phyloP scores from a whole-genome alignment of 352 stramenopile species.

The Elongisporangium undulatum region DNA sequence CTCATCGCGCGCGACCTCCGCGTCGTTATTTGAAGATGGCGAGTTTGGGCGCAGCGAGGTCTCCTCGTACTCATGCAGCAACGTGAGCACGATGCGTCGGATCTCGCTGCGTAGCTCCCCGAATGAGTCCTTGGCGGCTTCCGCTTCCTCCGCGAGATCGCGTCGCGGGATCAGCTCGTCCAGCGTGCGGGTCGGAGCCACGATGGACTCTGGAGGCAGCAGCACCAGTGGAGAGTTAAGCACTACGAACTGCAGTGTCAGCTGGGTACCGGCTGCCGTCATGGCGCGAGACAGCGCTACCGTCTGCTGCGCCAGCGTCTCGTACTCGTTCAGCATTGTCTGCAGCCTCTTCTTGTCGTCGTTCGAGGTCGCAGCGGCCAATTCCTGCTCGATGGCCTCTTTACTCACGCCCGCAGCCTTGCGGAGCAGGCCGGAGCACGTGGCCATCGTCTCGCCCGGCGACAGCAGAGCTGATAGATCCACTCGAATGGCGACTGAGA shows the following conservation, averaged over 20 bases:
- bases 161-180: conserved; percentile 48
- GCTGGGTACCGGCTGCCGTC: conserved; percentile 15
- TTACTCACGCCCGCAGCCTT: conserved; percentile 25
- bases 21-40: not conserved
- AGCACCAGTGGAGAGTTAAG: conserved; percentile 30
- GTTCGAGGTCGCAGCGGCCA: conserved; percentile 34
- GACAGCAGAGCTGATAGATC: conserved; percentile 28
- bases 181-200: conserved; percentile 24
- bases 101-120: conserved; percentile 54
- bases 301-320: conserved; percentile 25
- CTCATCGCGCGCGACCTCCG: conserved; percentile 37
- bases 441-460: conserved; percentile 22
- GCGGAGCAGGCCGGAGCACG: conserved; percentile 9
- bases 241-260: conserved; percentile 28
- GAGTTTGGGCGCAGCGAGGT: conserved; percentile 4
- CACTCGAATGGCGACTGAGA: conserved; percentile 28
- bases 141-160: conserved; percentile 37
- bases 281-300: conserved; percentile 19
- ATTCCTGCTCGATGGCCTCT: conserved; percentile 52
- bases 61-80: conserved; percentile 69
- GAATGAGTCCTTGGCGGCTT: conserved; percentile 34
- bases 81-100: conserved; percentile 37
- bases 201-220: conserved; percentile 21
- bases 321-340: conserved; percentile 55
- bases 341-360: conserved; percentile 82